Evolutionary conservation across 495 filamentous ascomycete genomes (phyloP), one percentile per base, ranked within the genome.

Genomic region (Penicillium odoratum): DNA sequence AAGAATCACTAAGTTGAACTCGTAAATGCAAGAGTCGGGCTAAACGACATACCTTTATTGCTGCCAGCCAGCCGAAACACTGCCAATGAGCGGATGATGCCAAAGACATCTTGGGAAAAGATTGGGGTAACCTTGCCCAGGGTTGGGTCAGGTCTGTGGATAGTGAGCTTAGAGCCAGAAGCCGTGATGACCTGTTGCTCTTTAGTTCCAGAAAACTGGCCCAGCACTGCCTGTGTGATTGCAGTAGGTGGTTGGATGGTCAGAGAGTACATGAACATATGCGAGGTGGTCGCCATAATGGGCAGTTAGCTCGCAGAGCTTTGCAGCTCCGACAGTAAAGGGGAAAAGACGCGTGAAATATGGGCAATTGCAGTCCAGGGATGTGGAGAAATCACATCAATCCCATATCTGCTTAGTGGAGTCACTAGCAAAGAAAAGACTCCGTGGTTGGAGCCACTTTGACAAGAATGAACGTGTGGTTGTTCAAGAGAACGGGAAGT

Each of bases 181-280:
- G 91, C 93, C 15, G 93, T 92, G 75, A 97, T 84, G 68, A 99
- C 96, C 73, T 97, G 94, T 73, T 98, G 94, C 68, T 96, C 92
- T 72, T 92, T 94, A 53, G 88, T 94, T 42, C 94, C 93, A 53
- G 92, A 86, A 73, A 97, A 97, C 67, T 97, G 91, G 59, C 94
- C 94, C 15, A 96, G 80, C 51, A 97, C 88, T 52, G 93, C 92
- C 76, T 96, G 89, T 15, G 87, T 92, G 61, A 96, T 82, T 36
- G 92, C 88, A 49, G 92, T 90, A 28, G 95, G 90, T 55, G 91
- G 88, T 72, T 96, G 89, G 66, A 99, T 86, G 21, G 95, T 97
- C 71, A 98, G 78, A 48, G 90, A 92, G 79, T 98, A 98, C 81
- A 98, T 87, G 71, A 96, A 96, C 92, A 97, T 95, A 67, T 90